These are phyloP conservation scores for Naegleria gruberi DNA, from an alignment of 208 protist genomes.

Conservation along the genomic window DNA sequence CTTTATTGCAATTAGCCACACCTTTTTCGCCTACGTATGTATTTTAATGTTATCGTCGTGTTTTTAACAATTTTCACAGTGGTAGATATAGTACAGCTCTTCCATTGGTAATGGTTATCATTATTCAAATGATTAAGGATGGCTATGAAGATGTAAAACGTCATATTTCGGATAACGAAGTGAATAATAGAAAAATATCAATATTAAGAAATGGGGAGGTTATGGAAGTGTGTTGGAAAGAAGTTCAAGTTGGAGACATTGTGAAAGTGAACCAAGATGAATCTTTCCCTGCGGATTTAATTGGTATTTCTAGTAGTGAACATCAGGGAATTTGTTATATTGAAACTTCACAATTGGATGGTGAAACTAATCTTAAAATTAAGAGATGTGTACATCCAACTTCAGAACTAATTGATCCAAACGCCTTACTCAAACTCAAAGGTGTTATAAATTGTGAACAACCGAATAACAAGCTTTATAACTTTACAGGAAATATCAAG, in stretches of 20 bases:
- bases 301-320: constrained; percentile 7
- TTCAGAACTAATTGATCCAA: not conserved
- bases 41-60: not conserved
- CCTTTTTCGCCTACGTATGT: constrained; percentile 19
- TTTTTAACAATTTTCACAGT: not conserved
- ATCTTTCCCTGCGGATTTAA: constrained; percentile 23
- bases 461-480: constrained; percentile 28
- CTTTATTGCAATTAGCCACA: constrained; percentile 28
- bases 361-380: constrained; percentile 27
- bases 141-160: constrained; percentile 13
- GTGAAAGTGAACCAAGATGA: constrained; percentile 19
- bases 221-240: not conserved
- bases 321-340: constrained; percentile 5
- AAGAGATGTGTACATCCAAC: not conserved
- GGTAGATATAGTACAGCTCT: not conserved
- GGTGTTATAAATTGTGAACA: not conserved
- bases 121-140: constrained; percentile 14
- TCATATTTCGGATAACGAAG: not conserved
- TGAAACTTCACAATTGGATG: constrained; percentile 21
- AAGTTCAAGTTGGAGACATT: constrained; percentile 24
- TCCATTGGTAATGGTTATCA: not conserved
- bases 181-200: not conserved
- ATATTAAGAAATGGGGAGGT: not conserved
- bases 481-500: constrained; percentile 21
- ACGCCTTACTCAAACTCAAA: not conserved